Conservation (phyloP, 2,329 filamentous ascomycete genomes). For the Diaporthe citriasiana region DNA sequence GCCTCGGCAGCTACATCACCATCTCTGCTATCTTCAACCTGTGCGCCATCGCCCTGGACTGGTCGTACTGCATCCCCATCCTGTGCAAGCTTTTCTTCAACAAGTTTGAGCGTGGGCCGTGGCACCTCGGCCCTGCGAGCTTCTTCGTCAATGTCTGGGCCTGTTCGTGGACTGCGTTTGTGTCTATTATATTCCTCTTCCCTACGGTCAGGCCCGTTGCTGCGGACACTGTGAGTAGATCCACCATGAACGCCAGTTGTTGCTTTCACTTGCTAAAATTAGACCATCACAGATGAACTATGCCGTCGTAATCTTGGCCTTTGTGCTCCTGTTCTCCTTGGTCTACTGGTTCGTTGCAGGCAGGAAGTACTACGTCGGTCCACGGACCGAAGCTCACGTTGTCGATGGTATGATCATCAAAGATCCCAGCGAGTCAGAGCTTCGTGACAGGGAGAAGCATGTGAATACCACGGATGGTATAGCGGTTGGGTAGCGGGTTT, state of each 20-base stretch:
- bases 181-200: slow-evolving; percentile 67
- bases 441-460: slow-evolving; percentile 44
- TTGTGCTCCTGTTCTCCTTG: slow-evolving; percentile 59
- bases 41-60: slow-evolving; percentile 67
- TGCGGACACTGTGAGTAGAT: slow-evolving; percentile 56
- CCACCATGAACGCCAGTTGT: background rate
- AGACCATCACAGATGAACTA: slow-evolving; percentile 64
- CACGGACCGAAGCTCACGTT: slow-evolving; percentile 51
- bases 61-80: slow-evolving; percentile 70
- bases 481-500: background rate
- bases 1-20: slow-evolving; percentile 67
- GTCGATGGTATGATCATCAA: slow-evolving; percentile 46
- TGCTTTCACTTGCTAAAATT: background rate
- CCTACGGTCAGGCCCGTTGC: slow-evolving; percentile 63
- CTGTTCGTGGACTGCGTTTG: slow-evolving; percentile 66
- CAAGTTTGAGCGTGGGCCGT: slow-evolving; percentile 65
- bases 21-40: slow-evolving; percentile 68
- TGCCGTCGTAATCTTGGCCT: slow-evolving; percentile 63
- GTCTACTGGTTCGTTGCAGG: slow-evolving; percentile 62
- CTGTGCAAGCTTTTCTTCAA: slow-evolving; percentile 64
- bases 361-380: slow-evolving; percentile 63
- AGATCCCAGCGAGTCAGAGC: slow-evolving; percentile 42
- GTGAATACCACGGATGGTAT: slow-evolving; percentile 29
- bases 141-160: slow-evolving; percentile 62
- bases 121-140: slow-evolving; percentile 62